Evolutionary conservation across 306 rosid genomes (phyloP), one percentile per base, ranked within the genome.

Genomic region (Citrullus colocynthis): DNA sequence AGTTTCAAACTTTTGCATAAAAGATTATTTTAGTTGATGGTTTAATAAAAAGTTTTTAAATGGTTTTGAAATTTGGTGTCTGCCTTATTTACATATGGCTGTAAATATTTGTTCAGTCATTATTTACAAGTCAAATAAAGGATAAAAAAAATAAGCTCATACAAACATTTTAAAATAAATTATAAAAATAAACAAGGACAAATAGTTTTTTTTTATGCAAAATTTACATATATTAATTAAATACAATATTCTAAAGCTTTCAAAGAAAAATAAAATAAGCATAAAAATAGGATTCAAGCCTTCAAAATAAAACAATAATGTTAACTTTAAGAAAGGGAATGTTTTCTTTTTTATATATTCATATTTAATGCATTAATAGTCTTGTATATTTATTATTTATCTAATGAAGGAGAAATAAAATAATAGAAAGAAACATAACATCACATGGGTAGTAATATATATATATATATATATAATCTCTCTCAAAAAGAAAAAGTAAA

Each of bases 401-500:
- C 2, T 4, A 52, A 5, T 52, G 52, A 48, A 48, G 16, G 16
- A 52, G 20, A 52, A 52, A 16, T 62, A 62, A 62, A 41, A 41
- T 67, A 67, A 67, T 41, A 67, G 10, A 67, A 67, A 67, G 74
- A 67, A 67, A 67, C 54, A 67, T 67, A 67, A 12, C 74, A 67
- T 41, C 74, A 67, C 74, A 67, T 67, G 74, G 74, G 74, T 39
- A 67, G 51, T 67, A 67, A 67, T 48, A 18, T 34, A 64, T 1
- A 30, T 66, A 8, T 66, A 41, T n/a, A n/a, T n/a, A n/a, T 24
- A 24, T 24, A 24, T 24, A 24, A 24, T 24, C 28, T 67, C 54
- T 6, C 74, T 67, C 6, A 10, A 41, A 67, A 41, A 67, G 16
- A 66, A 39, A 66, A 41, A 20, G 74, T 66, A 66, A 39, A n/a